phyloP scores from a whole-genome alignment of 495 filamentous ascomycete genomes.

The Tuber magnatum region DNA sequence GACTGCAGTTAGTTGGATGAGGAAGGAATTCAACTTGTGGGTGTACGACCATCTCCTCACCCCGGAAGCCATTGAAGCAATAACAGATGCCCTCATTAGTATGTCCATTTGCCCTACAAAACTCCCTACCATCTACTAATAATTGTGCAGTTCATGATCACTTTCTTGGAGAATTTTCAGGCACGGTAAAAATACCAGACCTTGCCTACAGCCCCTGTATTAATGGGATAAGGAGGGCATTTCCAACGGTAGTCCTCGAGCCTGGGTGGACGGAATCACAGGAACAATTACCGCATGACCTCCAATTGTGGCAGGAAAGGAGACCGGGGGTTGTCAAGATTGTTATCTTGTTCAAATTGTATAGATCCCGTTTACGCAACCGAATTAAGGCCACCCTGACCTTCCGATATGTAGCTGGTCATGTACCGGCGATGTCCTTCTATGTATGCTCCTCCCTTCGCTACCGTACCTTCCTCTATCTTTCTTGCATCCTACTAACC shows the following conservation, averaged over 20 bases:
- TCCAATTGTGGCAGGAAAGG: neutral
- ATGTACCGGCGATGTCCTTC: neutral
- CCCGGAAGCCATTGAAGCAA: too few relatives aligned
- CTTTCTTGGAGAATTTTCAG: too few relatives aligned
- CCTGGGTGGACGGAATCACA: neutral
- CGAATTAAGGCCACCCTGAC: neutral
- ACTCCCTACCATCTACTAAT: too few relatives aligned
- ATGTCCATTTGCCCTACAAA: too few relatives aligned
- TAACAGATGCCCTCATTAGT: too few relatives aligned
- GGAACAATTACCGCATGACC: neutral
- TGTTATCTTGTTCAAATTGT: neutral
- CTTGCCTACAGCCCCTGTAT: neutral
- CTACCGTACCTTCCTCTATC: neutral
- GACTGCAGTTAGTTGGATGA: too few relatives aligned
- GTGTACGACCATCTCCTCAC: neutral
- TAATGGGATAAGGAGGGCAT: neutral
- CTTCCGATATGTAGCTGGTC: neutral
- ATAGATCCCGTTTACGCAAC: neutral
- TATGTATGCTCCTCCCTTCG: too few relatives aligned
- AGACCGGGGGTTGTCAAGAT: neutral
- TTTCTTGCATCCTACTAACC: neutral
- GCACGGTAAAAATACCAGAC: neutral
- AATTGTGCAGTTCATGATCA: too few relatives aligned
- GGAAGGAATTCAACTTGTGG: too few relatives aligned
- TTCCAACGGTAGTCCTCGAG: neutral